These are phyloP conservation scores for Citrus reticulata DNA, from an alignment of 345 rosid genomes.

Conservation along the genomic window DNA sequence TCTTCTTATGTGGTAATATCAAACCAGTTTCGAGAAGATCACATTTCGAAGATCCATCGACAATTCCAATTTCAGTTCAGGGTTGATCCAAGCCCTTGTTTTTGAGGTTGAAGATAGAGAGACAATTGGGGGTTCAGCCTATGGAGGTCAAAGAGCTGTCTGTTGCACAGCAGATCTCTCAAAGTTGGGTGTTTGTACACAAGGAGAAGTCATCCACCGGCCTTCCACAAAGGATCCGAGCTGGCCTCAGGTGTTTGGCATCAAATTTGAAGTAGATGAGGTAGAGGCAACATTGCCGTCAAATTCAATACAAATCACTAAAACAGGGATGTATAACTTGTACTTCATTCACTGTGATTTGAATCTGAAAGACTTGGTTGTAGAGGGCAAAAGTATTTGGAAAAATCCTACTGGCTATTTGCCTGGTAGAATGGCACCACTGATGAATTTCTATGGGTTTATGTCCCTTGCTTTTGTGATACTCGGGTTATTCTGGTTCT, in stretches of 20 bases:
- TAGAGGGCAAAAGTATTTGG: slow-evolving; percentile 91
- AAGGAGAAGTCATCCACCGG: slow-evolving; percentile 80
- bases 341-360: slow-evolving; percentile 90
- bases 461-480: slow-evolving; percentile 89
- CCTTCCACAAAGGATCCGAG: slow-evolving; percentile 55
- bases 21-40: slow-evolving; percentile 78
- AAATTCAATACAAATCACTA: slow-evolving; percentile 54
- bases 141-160: slow-evolving; percentile 97
- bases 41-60: slow-evolving; percentile 54
- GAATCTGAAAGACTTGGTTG: slow-evolving; percentile 51
- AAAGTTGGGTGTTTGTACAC: slow-evolving; percentile 69
- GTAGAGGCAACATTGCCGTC: slow-evolving; percentile 46
- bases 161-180: slow-evolving; percentile 93
- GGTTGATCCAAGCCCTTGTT: slow-evolving; percentile 62
- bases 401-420: slow-evolving; percentile 88
- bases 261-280: slow-evolving; percentile 46
- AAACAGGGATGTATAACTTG: slow-evolving; percentile 92
- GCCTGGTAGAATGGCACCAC: slow-evolving; percentile 97
- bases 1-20: slow-evolving; percentile 14
- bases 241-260: slow-evolving; percentile 80
- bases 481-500: slow-evolving; percentile 92
- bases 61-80: slow-evolving; percentile 45
- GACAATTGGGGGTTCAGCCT: slow-evolving; percentile 87
- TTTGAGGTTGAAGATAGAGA: slow-evolving; percentile 90
- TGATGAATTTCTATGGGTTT: slow-evolving; percentile 82